A percentile compares a stretch with the other conserved stretches of the same genome.
These are phyloP conservation scores for Fraxinus angustifolia DNA, from an alignment of 305 asterid species.

Conservation along the genomic window DNA sequence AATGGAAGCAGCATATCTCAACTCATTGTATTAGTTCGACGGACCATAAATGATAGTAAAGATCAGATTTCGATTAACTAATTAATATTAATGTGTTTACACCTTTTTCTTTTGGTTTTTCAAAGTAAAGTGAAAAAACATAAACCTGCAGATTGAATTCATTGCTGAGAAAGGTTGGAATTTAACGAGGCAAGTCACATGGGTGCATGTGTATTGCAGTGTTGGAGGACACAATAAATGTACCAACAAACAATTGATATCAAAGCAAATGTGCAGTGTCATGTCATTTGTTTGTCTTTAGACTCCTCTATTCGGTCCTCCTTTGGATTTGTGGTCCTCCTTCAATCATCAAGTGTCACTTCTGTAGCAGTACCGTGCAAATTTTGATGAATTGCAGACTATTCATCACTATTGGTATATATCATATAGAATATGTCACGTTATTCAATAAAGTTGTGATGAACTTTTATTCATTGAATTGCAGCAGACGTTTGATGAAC, in stretches of 20 bases:
- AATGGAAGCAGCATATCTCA: not conserved
- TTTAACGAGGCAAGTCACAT: conserved; percentile 6
- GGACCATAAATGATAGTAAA: not conserved
- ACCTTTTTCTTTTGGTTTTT: not conserved
- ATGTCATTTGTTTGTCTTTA: not conserved
- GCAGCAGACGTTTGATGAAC: not conserved
- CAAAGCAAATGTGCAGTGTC: not conserved
- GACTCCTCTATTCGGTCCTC: not conserved
- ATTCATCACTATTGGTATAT: not conserved
- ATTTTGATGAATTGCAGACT: not conserved
- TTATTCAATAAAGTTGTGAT: not conserved
- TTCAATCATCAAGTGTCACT: conserved; percentile 4
- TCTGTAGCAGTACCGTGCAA: not conserved
- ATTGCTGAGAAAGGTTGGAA: not conserved
- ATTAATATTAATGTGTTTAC: not conserved
- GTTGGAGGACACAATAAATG: not conserved
- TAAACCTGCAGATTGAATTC: not conserved
- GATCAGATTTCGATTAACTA: too few relatives aligned
- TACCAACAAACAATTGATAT: not conserved
- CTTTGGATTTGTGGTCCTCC: not conserved
- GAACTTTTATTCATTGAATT: not conserved
- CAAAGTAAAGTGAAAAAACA: not conserved
- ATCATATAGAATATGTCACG: not conserved
- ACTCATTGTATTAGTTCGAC: not conserved
- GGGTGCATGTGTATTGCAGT: not conserved